Percentiles rank a stretch among this genome's conserved stretches.
Conservation (phyloP, 1,139 yeast species). For the Magnusiomyces suaveolens region DNA sequence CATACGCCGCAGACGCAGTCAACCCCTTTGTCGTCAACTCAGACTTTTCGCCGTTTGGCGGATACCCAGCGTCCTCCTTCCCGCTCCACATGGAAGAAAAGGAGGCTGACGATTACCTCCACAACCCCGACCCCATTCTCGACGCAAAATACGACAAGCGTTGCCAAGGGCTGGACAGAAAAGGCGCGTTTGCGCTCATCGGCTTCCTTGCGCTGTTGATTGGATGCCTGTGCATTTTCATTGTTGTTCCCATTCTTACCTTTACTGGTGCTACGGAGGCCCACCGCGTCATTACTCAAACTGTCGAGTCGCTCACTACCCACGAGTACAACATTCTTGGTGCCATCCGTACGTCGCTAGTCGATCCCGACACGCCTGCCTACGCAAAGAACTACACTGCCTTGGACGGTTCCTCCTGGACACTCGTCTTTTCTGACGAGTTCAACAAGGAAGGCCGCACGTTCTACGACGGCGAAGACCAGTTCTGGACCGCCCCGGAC, state of each 20-base stretch:
- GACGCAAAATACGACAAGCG: slow-evolving; percentile 70
- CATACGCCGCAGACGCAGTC: neutral
- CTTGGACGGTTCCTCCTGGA: slow-evolving; percentile 54
- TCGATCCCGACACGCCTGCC: slow-evolving; percentile 74
- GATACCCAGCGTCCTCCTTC: slow-evolving; percentile 81
- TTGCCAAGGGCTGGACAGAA: slow-evolving; percentile 41
- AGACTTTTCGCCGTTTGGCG: slow-evolving; percentile 75
- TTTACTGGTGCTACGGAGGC: slow-evolving; percentile 49
- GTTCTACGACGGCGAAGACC: slow-evolving; percentile 76
- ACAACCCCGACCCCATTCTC: slow-evolving; percentile 84
- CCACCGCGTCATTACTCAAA: slow-evolving; percentile 12
- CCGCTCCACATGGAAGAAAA: slow-evolving; percentile 81
- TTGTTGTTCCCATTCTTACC: slow-evolving; percentile 65
- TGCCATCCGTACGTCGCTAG: slow-evolving; percentile 51
- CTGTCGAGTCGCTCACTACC: slow-evolving; percentile 40
- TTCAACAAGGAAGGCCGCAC: slow-evolving; percentile 76
- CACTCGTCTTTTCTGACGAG: slow-evolving; percentile 71
- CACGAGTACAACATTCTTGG: slow-evolving; percentile 52
- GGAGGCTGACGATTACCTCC: slow-evolving; percentile 85
- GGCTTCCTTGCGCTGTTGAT: slow-evolving; percentile 49
- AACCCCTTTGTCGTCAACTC: slow-evolving; percentile 32
- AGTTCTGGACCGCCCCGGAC: slow-evolving; percentile 70
- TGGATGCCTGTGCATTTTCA: slow-evolving; percentile 57
- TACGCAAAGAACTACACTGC: slow-evolving; percentile 40
- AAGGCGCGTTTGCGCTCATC: slow-evolving; percentile 32